Evolutionary conservation across 495 filamentous ascomycete species (phyloP).

Genomic region (Penicillium tannophilum): DNA sequence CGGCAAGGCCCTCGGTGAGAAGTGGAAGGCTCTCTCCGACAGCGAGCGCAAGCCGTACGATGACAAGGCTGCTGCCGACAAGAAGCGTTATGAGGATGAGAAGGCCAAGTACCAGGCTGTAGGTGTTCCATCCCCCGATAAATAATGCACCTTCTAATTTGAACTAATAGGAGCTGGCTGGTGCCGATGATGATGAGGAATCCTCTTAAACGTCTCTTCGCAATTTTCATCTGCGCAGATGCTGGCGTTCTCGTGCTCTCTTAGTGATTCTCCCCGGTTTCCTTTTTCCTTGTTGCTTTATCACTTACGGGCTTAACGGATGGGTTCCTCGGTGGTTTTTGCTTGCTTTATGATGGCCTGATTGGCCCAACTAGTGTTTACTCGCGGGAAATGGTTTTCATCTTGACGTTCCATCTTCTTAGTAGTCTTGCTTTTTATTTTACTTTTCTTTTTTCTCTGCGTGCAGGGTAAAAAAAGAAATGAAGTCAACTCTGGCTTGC

Average conservation of each 20-base stretch:
- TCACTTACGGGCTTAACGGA: slow-evolving; percentile 17
- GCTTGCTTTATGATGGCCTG: slow-evolving; percentile 11
- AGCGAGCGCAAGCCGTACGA: slow-evolving; percentile 92
- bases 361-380: slow-evolving; percentile 7
- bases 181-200: slow-evolving; percentile 12
- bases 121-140: background rate
- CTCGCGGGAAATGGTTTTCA: slow-evolving; percentile 9
- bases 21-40: slow-evolving; percentile 93
- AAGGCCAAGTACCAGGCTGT: slow-evolving; percentile 16
- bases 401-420: slow-evolving; percentile 2
- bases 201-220: slow-evolving; percentile 8
- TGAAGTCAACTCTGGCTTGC: background rate
- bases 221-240: slow-evolving; percentile 9
- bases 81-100: slow-evolving; percentile 17
- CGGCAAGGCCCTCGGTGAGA: slow-evolving; percentile 94
- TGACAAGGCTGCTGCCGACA: slow-evolving; percentile 36
- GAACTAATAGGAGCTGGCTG: slow-evolving; percentile 1
- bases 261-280: slow-evolving; percentile 9
- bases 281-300: slow-evolving; percentile 12
- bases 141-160: background rate
- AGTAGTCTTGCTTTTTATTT: slow-evolving; percentile 1
- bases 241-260: slow-evolving; percentile 7
- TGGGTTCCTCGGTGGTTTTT: slow-evolving; percentile 18
- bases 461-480: background rate
- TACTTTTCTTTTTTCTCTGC: background rate